A percentile compares a stretch with the other conserved stretches of the same genome.
Evolutionary conservation across 441 rosid species (phyloP).

Genomic region (Aleurites moluccanus): DNA sequence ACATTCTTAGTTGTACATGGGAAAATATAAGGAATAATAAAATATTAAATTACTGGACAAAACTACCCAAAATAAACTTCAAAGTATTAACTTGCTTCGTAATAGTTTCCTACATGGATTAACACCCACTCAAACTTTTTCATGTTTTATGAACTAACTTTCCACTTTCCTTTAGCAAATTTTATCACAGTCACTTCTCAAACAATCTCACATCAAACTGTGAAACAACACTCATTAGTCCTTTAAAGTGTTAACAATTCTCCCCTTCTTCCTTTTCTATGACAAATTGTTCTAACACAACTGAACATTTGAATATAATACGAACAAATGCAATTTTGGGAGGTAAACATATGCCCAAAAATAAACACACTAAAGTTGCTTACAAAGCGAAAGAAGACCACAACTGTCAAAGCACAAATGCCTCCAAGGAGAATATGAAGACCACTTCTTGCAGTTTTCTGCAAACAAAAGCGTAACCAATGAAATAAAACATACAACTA

Average conservation of each 20-base stretch:
- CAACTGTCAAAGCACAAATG: conserved; percentile 85
- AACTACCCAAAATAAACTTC: too few species aligned
- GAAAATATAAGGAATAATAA: too few species aligned
- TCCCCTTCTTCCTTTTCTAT: background rate
- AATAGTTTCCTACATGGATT: background rate
- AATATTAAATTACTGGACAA: too few species aligned
- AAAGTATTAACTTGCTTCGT: too few species aligned
- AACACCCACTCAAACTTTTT: background rate
- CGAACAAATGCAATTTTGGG: conserved; percentile 9
- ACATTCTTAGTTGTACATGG: too few species aligned
- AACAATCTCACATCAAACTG: background rate
- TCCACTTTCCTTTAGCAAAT: background rate
- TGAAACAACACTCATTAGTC: background rate
- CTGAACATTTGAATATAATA: background rate
- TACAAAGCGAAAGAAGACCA: conserved; percentile 92
- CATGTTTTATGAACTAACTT: background rate
- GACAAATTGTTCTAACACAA: background rate
- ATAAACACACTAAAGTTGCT: conserved; percentile 32
- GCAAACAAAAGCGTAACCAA: conserved; percentile 23
- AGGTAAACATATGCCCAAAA: conserved; percentile 7
- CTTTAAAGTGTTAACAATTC: background rate
- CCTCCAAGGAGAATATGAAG: conserved; percentile 93
- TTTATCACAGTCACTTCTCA: background rate
- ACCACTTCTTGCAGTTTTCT: conserved; percentile 94
- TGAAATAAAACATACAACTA: background rate